Conservation (phyloP, 805 yeast species). For the Scheffersomyces lignosus region DNA sequence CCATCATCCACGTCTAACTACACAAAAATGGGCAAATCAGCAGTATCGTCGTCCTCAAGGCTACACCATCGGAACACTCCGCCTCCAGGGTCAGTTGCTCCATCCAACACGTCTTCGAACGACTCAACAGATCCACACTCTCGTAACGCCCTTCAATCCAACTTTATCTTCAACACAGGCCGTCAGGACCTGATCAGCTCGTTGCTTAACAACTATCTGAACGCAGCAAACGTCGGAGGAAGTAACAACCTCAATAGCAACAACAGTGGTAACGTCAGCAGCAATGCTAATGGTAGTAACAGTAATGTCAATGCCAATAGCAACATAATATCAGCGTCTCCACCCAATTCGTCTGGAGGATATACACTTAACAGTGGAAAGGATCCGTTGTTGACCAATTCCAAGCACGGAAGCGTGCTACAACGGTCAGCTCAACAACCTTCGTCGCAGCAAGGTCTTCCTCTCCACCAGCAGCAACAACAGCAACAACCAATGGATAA, state of each 20-base stretch:
- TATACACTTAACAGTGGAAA: too few relatives aligned
- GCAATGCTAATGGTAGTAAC: conserved; percentile 1
- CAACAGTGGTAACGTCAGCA: neutral
- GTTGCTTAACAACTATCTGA: conserved; percentile 21
- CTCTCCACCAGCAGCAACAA: conserved; percentile 3
- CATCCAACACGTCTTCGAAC: neutral
- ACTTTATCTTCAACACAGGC: conserved; percentile 25
- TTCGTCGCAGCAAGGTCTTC: conserved; percentile 6
- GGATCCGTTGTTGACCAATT: too few relatives aligned
- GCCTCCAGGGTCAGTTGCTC: conserved; percentile 4
- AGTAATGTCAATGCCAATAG: conserved; percentile 5
- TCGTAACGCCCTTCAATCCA: too few relatives aligned
- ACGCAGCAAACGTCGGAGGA: conserved; percentile 2
- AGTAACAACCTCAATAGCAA: conserved; percentile 2
- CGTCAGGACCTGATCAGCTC: conserved; percentile 32
- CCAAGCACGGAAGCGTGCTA: too few relatives aligned
- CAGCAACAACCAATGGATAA: conserved; percentile 8
- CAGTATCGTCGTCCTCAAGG: conserved; percentile 10
- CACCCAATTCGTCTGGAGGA: too few relatives aligned
- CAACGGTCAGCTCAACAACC: conserved; percentile 10
- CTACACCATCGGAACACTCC: conserved; percentile 5
- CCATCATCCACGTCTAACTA: too few relatives aligned
- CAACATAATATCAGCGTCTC: too few relatives aligned
- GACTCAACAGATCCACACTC: conserved; percentile 2
- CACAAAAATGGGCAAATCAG: conserved; percentile 18